Evolutionary conservation across 768 basidiomycete genomes (phyloP), one percentile per base, ranked within the genome.

Genomic region (Russula virescens): DNA sequence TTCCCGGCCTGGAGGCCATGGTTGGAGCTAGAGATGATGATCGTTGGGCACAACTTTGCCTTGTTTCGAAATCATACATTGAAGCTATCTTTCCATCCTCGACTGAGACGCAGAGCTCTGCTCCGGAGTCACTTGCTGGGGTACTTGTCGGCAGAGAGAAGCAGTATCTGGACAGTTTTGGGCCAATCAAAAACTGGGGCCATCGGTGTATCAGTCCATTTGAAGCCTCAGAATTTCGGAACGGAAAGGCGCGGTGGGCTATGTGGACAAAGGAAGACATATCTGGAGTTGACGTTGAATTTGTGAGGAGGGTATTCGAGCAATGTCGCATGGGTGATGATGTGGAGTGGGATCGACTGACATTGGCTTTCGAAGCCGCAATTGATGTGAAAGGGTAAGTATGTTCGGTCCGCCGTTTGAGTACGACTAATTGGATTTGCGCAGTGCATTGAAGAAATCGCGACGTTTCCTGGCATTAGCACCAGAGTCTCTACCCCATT

Each of bases 401-500:
- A 54, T 19, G 25, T 47, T 28, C 11, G 25, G 51, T 40, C 48
- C 56, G 46, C n/a, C 58, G 9, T 14, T 38, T 31, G 16, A 42
- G 18, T 26, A 31, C 5, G 5, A 54, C 54, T 64, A 18, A 58
- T 38, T 38, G 16, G 25, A 8, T 9, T 40, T 62, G 50, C 10
- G 4, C 62, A 92, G 89, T 66, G 87, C 89, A 9, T 61, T 85
- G 35, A 90, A 86, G 71, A 74, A 84, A 43, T 93, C 91, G 10
- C 86, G 85, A 40, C 71, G 73, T 2, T 75, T 89, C 23, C 79
- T 94, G 26, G 81, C 87, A 3, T 70, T 66, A 1, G 74, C 78
- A 43, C 81, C 79, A 21, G 80, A 84, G 49, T 88, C 89, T 8
- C 67, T 87, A 40, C 71, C 71, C 11, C 85, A 82, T 58, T 93